Evolutionary conservation across 805 yeast genomes (phyloP), one percentile per base, ranked within the genome.

Genomic region (Ogataea parapolymorpha): DNA sequence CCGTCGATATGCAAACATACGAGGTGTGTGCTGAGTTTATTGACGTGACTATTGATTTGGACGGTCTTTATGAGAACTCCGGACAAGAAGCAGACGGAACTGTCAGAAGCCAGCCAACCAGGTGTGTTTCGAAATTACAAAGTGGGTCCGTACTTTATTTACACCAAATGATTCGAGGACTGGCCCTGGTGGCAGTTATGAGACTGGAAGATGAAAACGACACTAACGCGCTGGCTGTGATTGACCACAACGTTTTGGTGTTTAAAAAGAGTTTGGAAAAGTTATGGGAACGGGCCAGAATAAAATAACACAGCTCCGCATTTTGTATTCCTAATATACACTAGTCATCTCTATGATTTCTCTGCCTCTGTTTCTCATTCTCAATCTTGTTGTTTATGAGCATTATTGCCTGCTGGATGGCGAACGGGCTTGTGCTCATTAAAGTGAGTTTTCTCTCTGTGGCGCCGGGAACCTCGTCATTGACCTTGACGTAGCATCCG

Each of bases 21-120:
- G 97, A 93, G 61, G 95, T 91, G 2, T 93, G 98, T 63, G 95
- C 97, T 0, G 98, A 93, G 57, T 93, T 93, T 57, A 91, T 93
- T 33, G 98, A 93, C 61, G 93, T 91, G 12, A 82, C 96, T 3
- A 82, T 89, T 18, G 98, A 93, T 57, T 66, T 93, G 49, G 90
- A 87, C 53, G 85, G 84, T 37, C 61, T 85, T 32, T 83, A 85
- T 51, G 75, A 75, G 35, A 30, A 15, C 38, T 18, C 38, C 17
- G 37, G 28, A 13, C 26, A 35, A 11, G 35, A 39, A 13, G 12
- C 35, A 9, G 38, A 39, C 26, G 45, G 38, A 12, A 7, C 32
- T n/a, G n/a, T 24, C 3, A 27, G 14, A 17, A 23, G 43, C 2
- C 54, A 49, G 36, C 64, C 66, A 8, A 50, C 61, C 4, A 56